Conservation (phyloP, 2,329 filamentous ascomycete species). For the Paecilomyces sp. region DNA sequence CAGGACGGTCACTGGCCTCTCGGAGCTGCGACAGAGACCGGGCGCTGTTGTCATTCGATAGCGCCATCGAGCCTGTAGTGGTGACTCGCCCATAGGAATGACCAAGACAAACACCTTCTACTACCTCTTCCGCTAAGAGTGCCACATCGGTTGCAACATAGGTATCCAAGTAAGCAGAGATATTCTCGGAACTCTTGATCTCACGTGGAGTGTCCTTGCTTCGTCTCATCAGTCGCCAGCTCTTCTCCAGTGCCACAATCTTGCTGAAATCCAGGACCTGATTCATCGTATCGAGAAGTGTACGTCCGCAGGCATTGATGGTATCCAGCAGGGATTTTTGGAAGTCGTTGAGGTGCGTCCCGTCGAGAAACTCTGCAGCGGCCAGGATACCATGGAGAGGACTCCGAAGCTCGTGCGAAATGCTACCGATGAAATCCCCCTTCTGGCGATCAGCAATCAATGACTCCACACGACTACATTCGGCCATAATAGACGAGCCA, state of each 20-base stretch:
- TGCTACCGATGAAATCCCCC: conserved; percentile 37
- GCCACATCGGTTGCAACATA: conserved; percentile 36
- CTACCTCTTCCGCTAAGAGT: conserved; percentile 46
- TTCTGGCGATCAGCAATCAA: conserved; percentile 37
- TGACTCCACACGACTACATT: conserved; percentile 36
- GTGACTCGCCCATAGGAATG: conserved; percentile 32
- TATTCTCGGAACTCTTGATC: conserved; percentile 19
- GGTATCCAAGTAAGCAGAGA: conserved; percentile 26
- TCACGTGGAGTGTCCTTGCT: conserved; percentile 19
- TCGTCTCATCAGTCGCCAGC: conserved; percentile 25
- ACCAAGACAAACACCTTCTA: conserved; percentile 48
- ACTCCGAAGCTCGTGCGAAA: conserved; percentile 37
- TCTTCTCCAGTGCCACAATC: conserved; percentile 36
- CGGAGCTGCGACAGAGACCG: not conserved
- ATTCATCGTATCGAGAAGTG: conserved; percentile 37
- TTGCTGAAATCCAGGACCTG: conserved; percentile 47
- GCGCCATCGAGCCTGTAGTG: not conserved
- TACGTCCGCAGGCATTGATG: conserved; percentile 35
- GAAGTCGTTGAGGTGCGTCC: conserved; percentile 31
- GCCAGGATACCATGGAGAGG: conserved; percentile 38
- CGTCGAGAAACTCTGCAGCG: conserved; percentile 34
- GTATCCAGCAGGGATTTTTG: conserved; percentile 33
- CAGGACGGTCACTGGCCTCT: conserved; percentile 8
- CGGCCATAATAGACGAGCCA: conserved; percentile 36
- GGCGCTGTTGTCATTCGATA: conserved; percentile 2